phyloP scores from a whole-genome alignment of 257 asterid species.

The Ophiorrhiza pumila region DNA sequence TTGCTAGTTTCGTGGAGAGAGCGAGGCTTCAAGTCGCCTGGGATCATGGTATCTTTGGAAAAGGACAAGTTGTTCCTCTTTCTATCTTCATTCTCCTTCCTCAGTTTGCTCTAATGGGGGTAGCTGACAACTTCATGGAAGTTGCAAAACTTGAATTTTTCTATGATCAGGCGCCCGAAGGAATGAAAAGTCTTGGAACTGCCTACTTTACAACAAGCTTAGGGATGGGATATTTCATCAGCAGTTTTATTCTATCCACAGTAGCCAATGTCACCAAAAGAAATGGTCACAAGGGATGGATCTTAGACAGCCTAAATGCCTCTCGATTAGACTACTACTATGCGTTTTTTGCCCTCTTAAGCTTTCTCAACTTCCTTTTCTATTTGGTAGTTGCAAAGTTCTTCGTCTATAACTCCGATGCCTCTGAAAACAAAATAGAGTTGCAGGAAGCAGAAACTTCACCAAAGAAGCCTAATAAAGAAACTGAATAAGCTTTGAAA shows the following conservation, averaged over 20 bases:
- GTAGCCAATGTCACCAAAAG: slow-evolving; percentile 51
- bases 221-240: slow-evolving; percentile 58
- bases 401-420: slow-evolving; percentile 41
- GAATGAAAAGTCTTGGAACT: slow-evolving; percentile 79
- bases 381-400: slow-evolving; percentile 47
- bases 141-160: slow-evolving; percentile 70
- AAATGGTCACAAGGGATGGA: slow-evolving; percentile 60
- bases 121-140: slow-evolving; percentile 58
- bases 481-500: slow-evolving; percentile 8
- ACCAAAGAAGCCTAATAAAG: neutral
- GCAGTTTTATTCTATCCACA: slow-evolving; percentile 54
- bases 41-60: slow-evolving; percentile 25
- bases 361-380: slow-evolving; percentile 40
- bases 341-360: slow-evolving; percentile 41
- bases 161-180: slow-evolving; percentile 73
- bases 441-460: slow-evolving; percentile 19
- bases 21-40: slow-evolving; percentile 41
- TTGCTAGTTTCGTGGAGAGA: slow-evolving; percentile 45
- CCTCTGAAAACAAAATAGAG: slow-evolving; percentile 17
- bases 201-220: slow-evolving; percentile 64
- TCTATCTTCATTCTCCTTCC: slow-evolving; percentile 64
- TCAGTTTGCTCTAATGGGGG: slow-evolving; percentile 57
- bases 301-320: slow-evolving; percentile 51
- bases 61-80: slow-evolving; percentile 43
- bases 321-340: slow-evolving; percentile 66